phyloP scores from a whole-genome alignment of 192 early-diverging fungal species.

The Umbelopsis sp. region DNA sequence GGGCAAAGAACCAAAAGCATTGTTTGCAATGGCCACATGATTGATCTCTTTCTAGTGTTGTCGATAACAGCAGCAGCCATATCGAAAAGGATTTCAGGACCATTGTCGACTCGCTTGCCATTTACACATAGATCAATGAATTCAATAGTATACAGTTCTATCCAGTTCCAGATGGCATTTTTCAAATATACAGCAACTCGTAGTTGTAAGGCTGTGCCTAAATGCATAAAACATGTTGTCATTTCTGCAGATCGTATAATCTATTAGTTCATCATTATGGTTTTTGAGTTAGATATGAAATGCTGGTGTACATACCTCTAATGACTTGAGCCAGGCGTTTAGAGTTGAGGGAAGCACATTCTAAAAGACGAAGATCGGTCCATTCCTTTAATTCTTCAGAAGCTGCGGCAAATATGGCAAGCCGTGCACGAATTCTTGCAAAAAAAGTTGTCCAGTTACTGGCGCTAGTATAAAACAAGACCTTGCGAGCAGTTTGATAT shows the following conservation, averaged over 20 bases:
- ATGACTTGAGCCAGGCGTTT: conserved; percentile 64
- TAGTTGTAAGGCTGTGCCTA: conserved; percentile 68
- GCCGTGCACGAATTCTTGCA: conserved; percentile 64
- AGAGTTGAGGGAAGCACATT: conserved; percentile 76
- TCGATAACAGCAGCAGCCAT: conserved; percentile 56
- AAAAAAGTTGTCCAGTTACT: conserved; percentile 86
- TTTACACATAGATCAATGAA: conserved; percentile 74
- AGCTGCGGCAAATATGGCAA: conserved; percentile 55
- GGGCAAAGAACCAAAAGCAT: conserved; percentile 86
- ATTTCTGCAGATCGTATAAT: conserved; percentile 37
- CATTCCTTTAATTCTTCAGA: conserved; percentile 63
- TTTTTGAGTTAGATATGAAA: no score
- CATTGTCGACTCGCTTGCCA: conserved; percentile 52
- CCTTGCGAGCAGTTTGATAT: conserved; percentile 75
- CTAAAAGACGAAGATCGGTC: conserved; percentile 79
- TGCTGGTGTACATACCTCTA: conserved; percentile 38
- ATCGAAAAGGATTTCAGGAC: conserved; percentile 77
- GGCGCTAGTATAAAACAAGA: conserved; percentile 85
- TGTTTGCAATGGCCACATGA: conserved; percentile 85
- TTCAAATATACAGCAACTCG: conserved; percentile 73
- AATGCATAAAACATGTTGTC: conserved; percentile 52
- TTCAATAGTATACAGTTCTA: conserved; percentile 78
- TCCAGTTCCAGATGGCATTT: conserved; percentile 90
- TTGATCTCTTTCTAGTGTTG: conserved; percentile 62
- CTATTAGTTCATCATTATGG: not conserved